Conservation (phyloP, 805 yeast genomes). For the Wickerhamiella kurtzmanii region DNA sequence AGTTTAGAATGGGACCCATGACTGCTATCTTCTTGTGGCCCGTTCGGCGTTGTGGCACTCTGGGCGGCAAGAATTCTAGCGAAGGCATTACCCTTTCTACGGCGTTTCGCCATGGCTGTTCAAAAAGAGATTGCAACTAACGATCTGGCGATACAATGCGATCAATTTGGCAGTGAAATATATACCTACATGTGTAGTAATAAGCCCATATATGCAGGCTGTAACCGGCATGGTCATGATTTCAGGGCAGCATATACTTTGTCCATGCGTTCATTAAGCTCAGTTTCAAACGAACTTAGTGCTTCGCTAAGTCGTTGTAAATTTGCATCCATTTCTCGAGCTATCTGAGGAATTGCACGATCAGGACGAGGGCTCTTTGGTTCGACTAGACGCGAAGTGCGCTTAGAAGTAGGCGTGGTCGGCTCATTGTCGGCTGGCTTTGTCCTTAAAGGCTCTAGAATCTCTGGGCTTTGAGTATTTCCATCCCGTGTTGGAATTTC, state of each 20-base stretch:
- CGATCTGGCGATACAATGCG: no score
- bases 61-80: background rate
- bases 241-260: slow-evolving; percentile 3
- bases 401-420: background rate
- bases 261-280: slow-evolving; percentile 13
- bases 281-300: slow-evolving; percentile 14
- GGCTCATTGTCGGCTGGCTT: background rate
- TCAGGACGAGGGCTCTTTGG: background rate
- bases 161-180: no score
- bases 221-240: background rate
- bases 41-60: background rate
- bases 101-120: background rate
- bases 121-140: no score
- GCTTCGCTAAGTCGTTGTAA: slow-evolving; percentile 10
- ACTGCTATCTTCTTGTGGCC: background rate
- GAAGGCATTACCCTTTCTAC: background rate
- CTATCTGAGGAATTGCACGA: slow-evolving; percentile 7
- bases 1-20: background rate
- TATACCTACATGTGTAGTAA: background rate
- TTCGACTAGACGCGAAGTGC: background rate
- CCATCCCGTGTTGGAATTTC: no score
- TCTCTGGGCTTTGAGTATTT: background rate
- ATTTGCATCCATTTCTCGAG: slow-evolving; percentile 13
- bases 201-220: no score
- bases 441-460: background rate